These are phyloP conservation scores for Talaromyces trachyspermus DNA, from an alignment of 495 filamentous ascomycete genomes.

Conservation along the genomic window DNA sequence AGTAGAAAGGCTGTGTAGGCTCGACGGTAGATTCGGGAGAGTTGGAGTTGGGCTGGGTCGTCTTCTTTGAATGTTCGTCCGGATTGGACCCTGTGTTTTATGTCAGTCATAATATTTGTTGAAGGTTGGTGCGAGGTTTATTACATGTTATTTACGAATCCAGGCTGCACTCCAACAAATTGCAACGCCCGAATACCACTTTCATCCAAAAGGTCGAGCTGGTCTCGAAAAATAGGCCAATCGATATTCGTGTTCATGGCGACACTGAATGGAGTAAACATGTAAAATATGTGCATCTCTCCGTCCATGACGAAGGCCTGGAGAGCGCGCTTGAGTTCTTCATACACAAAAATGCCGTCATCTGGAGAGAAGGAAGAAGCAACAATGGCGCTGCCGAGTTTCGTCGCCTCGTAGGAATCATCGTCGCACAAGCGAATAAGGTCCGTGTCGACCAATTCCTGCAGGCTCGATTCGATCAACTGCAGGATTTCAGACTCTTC, in stretches of 20 bases:
- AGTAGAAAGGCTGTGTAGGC: constrained; percentile 78
- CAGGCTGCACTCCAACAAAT: constrained; percentile 63
- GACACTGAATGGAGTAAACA: constrained; percentile 62
- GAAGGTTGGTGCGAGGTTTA: too few relatives aligned
- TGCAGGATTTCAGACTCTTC: constrained; percentile 33
- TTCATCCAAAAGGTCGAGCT: constrained; percentile 63
- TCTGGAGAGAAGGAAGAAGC: constrained; percentile 66
- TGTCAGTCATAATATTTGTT: too few relatives aligned
- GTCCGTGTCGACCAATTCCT: constrained; percentile 35
- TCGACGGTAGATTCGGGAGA: constrained; percentile 59
- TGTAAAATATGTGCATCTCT: constrained; percentile 79
- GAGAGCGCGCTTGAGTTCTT: constrained; percentile 60
- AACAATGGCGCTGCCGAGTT: constrained; percentile 64
- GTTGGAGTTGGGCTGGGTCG: constrained; percentile 51
- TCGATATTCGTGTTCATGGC: constrained; percentile 48
- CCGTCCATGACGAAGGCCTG: constrained; percentile 76
- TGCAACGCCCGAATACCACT: constrained; percentile 60
- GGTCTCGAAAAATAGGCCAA: constrained; percentile 66
- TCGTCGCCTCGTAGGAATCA: constrained; percentile 53
- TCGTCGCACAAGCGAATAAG: constrained; percentile 22
- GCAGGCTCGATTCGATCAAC: constrained; percentile 51
- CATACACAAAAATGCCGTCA: constrained; percentile 68
- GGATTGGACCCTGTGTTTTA: constrained; percentile 65
- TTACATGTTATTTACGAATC: constrained; percentile 65
- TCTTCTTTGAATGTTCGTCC: constrained; percentile 56